Evolutionary conservation across 305 asterid species (phyloP).

Genomic region (Rubia tinctorum): DNA sequence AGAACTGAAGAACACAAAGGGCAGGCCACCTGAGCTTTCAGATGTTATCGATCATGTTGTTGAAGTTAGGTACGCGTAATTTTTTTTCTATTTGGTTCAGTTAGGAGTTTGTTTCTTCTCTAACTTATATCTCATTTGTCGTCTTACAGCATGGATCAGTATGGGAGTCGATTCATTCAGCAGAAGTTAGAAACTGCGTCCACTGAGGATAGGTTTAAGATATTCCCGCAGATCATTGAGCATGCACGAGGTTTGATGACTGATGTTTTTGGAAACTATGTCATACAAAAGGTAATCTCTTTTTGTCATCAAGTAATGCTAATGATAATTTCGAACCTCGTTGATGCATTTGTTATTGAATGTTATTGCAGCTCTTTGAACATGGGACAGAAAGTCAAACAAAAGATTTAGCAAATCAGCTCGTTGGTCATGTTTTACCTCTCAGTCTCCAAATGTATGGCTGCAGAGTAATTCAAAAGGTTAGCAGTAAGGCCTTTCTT

Average conservation of each 20-base stretch:
- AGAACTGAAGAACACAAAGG: conserved; percentile 59
- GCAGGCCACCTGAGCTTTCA: conserved; percentile 54
- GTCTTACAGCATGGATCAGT: no score
- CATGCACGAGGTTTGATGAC: conserved; percentile 65
- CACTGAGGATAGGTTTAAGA: conserved; percentile 60
- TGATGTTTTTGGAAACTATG: conserved; percentile 88
- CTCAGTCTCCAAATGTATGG: conserved; percentile 93
- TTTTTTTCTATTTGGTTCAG: conserved; percentile 11
- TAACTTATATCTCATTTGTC: neutral
- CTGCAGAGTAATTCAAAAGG: conserved; percentile 97
- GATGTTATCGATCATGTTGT: conserved; percentile 42
- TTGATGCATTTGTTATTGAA: conserved; percentile 16
- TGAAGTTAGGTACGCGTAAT: conserved; percentile 39
- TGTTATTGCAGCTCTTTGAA: conserved; percentile 66
- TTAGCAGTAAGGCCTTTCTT: conserved; percentile 25
- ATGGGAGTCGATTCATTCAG: no score
- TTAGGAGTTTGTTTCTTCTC: conserved; percentile 12
- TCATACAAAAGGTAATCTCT: conserved; percentile 69
- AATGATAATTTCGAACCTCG: conserved; percentile 4
- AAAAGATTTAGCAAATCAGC: conserved; percentile 63
- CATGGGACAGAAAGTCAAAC: conserved; percentile 73
- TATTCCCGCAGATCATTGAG: conserved; percentile 60
- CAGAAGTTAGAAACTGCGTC: conserved; percentile 18
- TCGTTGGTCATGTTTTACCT: conserved; percentile 75
- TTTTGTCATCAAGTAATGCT: conserved; percentile 5